These are phyloP conservation scores for Scleroderma citrinum DNA, from an alignment of 768 basidiomycete genomes.

Conservation along the genomic window DNA sequence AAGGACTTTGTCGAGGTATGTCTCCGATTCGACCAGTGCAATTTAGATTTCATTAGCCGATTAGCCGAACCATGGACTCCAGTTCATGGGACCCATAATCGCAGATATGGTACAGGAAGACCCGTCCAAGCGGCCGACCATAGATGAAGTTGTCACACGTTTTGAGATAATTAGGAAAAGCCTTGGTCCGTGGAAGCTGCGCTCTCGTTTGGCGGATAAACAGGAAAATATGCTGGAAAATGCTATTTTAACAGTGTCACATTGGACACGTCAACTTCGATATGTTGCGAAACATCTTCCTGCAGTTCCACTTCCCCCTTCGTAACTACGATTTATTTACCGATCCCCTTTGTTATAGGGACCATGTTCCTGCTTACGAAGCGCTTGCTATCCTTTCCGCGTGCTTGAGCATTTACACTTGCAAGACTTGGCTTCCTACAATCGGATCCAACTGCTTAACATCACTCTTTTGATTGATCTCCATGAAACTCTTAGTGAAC, in stretches of 20 bases:
- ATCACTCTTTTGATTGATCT: too few species aligned
- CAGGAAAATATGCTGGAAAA: slow-evolving; percentile 10
- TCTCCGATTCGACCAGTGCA: too few species aligned
- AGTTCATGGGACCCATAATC: slow-evolving; percentile 19
- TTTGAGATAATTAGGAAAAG: slow-evolving; percentile 10
- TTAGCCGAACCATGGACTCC: slow-evolving; percentile 8
- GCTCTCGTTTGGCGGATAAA: slow-evolving; percentile 21
- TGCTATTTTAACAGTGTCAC: slow-evolving; percentile 8
- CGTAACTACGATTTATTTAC: too few species aligned
- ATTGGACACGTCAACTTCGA: slow-evolving; percentile 21
- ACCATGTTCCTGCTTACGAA: not conserved
- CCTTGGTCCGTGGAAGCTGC: slow-evolving; percentile 13
- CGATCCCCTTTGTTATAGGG: too few species aligned
- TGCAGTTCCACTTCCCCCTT: slow-evolving; percentile 4
- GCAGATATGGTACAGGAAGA: slow-evolving; percentile 18
- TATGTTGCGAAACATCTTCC: slow-evolving; percentile 10
- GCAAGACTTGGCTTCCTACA: too few species aligned
- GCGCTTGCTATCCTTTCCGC: too few species aligned
- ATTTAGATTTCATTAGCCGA: not conserved
- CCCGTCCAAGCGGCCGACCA: slow-evolving; percentile 16
- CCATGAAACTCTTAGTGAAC: too few species aligned
- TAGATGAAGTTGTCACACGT: slow-evolving; percentile 15
- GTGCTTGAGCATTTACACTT: too few species aligned
- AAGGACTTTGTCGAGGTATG: slow-evolving; percentile 30
- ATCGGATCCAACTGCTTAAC: too few species aligned